Evolutionary conservation across 208 protist genomes (phyloP), one percentile per base, ranked within the genome.

Genomic region (Herpetomonas samuelpessoai): DNA sequence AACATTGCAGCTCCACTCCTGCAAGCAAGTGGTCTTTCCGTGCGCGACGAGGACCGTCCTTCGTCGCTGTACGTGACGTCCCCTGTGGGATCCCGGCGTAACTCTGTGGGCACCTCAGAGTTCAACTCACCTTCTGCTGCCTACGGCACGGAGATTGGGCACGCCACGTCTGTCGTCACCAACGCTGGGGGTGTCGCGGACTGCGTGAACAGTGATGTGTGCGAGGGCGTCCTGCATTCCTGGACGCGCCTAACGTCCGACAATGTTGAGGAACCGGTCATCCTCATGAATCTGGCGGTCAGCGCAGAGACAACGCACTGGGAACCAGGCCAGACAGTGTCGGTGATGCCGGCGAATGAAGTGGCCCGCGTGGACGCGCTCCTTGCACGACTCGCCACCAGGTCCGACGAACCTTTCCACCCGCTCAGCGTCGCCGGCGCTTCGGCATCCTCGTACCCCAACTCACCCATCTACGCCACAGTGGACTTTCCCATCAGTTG

Each of bases 281-380:
- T 83, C n/a, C 70, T 79, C 29, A 50, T 86, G 25, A 56, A 76
- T 49, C 44, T 86, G 3, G 41, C 28, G 0, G 75, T 83, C 16
- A 49, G 35, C 9, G 26, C 19, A 0, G 70, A 63, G 27, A 64
- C 28, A 14, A 48, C 63, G 48, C 49, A 68, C 35, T 92, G 81
- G 81, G 2, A 25, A 2, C 83, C 86, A 2, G 86, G 86, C 12
- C 81, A 92, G 57, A 69, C 80, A 0, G 71, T 92, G 25, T 49
- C 68, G 16, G 51, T 92, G 18, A 41, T 81, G 21, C 81, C 81
- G 16, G 53, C 64, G 0, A 92, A 92, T 52, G 63, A 68, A 29
- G 9, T 47, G 10, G 51, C 24, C 0, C 41, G 55, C 16, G 86
- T 91, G 26, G 61, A 81, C 7, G 41, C 21, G 16, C 45, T 92